Evolutionary conservation across 257 asterid species (phyloP).

Genomic region (Thymus quinquecostatus): DNA sequence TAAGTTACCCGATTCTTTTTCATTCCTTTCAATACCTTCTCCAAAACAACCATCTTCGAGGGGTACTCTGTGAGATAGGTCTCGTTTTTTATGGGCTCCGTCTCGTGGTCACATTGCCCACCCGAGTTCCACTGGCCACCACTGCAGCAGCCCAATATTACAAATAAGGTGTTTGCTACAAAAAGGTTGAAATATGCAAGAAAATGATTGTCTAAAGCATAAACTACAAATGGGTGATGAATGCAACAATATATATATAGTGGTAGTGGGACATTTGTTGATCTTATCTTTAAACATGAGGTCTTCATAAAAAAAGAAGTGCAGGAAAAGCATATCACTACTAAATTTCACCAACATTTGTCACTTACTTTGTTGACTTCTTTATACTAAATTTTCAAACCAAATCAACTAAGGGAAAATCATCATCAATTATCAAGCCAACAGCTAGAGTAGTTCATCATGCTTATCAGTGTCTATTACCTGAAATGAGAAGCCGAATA

Average conservation of each 20-base stretch:
- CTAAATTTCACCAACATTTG: neutral
- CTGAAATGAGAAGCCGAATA: constrained; percentile 78
- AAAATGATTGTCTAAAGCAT: neutral
- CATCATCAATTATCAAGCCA: neutral
- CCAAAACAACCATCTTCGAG: constrained; percentile 60
- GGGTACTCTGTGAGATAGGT: constrained; percentile 60
- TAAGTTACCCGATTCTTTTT: constrained; percentile 55
- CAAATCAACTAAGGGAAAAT: constrained; percentile 27
- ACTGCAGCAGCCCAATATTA: constrained; percentile 38
- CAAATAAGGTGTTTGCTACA: neutral
- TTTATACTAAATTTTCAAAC: neutral
- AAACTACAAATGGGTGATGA: neutral
- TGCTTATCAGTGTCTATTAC: constrained; percentile 32
- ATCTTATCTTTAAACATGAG: constrained; percentile 12
- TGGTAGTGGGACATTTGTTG: neutral
- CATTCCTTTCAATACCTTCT: constrained; percentile 58
- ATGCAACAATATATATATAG: neutral
- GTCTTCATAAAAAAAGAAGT: neutral
- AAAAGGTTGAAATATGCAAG: neutral
- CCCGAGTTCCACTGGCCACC: constrained; percentile 91
- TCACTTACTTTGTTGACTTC: neutral
- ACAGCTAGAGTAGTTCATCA: neutral
- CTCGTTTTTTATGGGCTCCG: constrained; percentile 74
- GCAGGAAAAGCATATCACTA: neutral
- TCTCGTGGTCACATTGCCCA: constrained; percentile 70